Conservation (phyloP, 179 eudicot genomes). For the Beta corolliflora region DNA sequence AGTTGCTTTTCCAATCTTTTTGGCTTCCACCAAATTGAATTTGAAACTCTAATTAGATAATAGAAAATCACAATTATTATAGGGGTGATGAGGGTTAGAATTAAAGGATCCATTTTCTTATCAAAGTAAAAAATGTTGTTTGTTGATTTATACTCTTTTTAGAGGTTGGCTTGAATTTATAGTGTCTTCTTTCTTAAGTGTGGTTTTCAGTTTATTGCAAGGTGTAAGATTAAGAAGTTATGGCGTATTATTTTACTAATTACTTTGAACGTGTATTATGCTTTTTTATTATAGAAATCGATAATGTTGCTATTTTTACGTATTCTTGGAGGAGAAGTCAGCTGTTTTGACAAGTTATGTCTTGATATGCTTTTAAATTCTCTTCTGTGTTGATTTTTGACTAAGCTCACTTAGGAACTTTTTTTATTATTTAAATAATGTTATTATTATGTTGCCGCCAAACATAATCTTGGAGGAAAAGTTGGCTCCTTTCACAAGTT, state of each 20-base stretch:
- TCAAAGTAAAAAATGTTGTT: neutral
- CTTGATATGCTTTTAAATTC: neutral
- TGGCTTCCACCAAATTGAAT: constrained; percentile 47
- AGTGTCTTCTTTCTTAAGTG: neutral
- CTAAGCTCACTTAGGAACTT: neutral
- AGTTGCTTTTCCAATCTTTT: constrained; percentile 38
- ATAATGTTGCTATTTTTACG: no score
- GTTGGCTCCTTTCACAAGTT: neutral
- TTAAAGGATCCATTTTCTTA: constrained; percentile 14
- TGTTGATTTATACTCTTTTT: neutral
- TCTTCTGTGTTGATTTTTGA: neutral
- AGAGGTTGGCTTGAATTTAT: constrained; percentile 16
- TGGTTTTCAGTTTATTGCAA: no score
- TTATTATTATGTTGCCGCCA: neutral
- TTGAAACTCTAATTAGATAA: constrained; percentile 20
- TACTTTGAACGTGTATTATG: neutral
- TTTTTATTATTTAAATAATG: no score
- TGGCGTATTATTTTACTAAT: neutral
- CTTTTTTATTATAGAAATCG: neutral
- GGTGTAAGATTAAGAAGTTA: neutral
- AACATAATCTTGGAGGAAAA: constrained; percentile 5
- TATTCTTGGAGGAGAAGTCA: constrained; percentile 27
- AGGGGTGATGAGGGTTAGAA: constrained; percentile 15
- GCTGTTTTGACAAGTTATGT: neutral
- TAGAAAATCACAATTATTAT: constrained; percentile 21